These are phyloP conservation scores for Cylindrotheca fusiformis DNA, from an alignment of 108 stramenopile species.

Conservation along the genomic window DNA sequence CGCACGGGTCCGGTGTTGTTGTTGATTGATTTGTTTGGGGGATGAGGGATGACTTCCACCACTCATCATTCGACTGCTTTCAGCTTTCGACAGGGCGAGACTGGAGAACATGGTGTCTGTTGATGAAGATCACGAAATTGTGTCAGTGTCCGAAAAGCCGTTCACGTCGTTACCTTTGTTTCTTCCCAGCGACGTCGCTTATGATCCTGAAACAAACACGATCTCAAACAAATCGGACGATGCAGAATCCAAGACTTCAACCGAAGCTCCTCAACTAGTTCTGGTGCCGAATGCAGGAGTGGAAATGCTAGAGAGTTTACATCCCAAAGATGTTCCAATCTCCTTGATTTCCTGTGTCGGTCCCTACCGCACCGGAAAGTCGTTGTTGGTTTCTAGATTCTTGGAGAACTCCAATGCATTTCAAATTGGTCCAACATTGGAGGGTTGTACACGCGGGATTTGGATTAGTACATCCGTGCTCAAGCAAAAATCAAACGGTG, in stretches of 20 bases:
- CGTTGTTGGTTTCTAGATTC: conserved; percentile 6
- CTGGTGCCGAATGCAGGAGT: conserved; percentile 6
- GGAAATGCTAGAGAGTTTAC: conserved; percentile 2
- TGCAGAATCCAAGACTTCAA: neutral
- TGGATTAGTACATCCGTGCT: conserved; percentile 7
- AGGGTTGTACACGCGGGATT: conserved; percentile 13
- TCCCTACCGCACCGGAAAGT: conserved; percentile 13
- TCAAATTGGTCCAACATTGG: conserved; percentile 6
- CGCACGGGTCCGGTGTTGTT: no score
- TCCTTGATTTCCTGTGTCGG: conserved; percentile 8
- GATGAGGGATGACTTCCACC: no score
- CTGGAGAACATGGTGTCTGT: neutral
- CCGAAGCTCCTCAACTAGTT: conserved; percentile 1
- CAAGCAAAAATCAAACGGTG: neutral
- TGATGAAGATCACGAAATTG: conserved; percentile 6
- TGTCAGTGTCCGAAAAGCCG: conserved; percentile 4
- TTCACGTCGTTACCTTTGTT: conserved; percentile 11
- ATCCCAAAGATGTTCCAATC: conserved; percentile 3
- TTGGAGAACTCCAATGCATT: conserved; percentile 10
- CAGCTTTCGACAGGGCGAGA: no score
- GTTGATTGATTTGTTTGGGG: no score
- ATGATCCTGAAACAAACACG: conserved; percentile 1
- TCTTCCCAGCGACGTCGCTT: conserved; percentile 2
- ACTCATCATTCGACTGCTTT: no score
- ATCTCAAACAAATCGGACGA: neutral